phyloP scores from a whole-genome alignment of 192 early-diverging fungal species.

The Glomus cerebriforme region DNA sequence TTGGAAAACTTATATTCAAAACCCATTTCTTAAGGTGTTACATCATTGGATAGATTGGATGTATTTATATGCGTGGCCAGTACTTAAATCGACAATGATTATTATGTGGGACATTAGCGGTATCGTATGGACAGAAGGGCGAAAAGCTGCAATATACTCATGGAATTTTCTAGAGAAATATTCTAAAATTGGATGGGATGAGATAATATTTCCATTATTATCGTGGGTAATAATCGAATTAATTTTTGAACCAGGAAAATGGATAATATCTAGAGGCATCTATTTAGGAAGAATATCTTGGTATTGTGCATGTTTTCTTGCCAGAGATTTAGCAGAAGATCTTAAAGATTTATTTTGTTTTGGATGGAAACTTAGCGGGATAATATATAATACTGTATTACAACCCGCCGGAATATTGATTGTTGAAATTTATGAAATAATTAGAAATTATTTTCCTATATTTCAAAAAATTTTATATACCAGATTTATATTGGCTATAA shows the following conservation, averaged over 20 bases:
- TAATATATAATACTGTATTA: background rate
- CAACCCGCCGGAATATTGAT: background rate
- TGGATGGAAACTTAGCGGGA: background rate
- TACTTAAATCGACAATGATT: background rate
- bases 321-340: conserved; percentile 23
- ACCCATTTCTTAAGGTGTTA: background rate
- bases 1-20: background rate
- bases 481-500: background rate
- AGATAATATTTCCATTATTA: background rate
- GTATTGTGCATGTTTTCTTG: conserved; percentile 24
- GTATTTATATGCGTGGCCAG: background rate
- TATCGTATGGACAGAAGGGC: background rate
- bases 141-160: background rate
- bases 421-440: background rate
- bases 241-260: conserved; percentile 14
- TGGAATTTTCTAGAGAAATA: background rate
- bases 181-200: conserved; percentile 12
- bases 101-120: background rate
- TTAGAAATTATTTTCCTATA: background rate
- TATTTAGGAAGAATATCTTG: conserved; percentile 11
- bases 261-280: background rate
- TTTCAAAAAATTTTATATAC: background rate
- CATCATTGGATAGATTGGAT: background rate
- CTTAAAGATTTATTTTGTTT: conserved; percentile 1
- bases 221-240: background rate